A percentile compares a stretch with the other conserved stretches of the same genome.
Evolutionary conservation across 352 stramenopile species (phyloP).

Genomic region (Thalassiosira mediterranea): DNA sequence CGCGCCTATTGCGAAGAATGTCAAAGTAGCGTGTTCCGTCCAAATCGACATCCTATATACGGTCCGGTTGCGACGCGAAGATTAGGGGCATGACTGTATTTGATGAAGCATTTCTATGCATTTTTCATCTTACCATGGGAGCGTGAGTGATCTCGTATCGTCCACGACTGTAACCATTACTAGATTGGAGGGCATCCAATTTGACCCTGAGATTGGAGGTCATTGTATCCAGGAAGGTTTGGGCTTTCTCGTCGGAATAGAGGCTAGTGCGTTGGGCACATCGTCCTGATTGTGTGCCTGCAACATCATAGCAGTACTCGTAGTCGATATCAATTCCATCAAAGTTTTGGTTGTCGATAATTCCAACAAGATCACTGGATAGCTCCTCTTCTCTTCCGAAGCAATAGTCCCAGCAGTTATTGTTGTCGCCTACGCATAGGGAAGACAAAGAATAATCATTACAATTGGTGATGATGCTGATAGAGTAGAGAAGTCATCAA

Average conservation of each 20-base stretch:
- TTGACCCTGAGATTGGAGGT: conserved; percentile 57
- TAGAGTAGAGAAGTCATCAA: conserved; percentile 2
- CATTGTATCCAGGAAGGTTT: conserved; percentile 60
- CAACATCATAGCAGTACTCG: conserved; percentile 56
- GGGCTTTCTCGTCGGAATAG: conserved; percentile 57
- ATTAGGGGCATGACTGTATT: no score
- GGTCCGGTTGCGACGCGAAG: no score
- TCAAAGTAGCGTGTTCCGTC: no score
- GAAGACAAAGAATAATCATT: background rate
- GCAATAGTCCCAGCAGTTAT: conserved; percentile 63
- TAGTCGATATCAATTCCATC: conserved; percentile 72
- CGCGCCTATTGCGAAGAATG: conserved; percentile 26
- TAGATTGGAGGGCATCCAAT: conserved; percentile 45
- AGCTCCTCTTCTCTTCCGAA: conserved; percentile 43
- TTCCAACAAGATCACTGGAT: conserved; percentile 40
- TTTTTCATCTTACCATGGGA: background rate
- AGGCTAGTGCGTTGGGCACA: conserved; percentile 44
- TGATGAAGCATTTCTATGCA: no score
- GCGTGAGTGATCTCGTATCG: conserved; percentile 60
- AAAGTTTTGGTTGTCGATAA: conserved; percentile 57
- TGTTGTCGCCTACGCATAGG: conserved; percentile 10
- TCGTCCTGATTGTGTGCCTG: conserved; percentile 20
- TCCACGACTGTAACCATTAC: conserved; percentile 45
- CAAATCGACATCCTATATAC: no score
- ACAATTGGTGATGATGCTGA: background rate